Percentiles rank a stretch among this genome's conserved stretches.
These are phyloP conservation scores for Boletus rubropictus DNA, from an alignment of 768 basidiomycete genomes.

Conservation along the genomic window DNA sequence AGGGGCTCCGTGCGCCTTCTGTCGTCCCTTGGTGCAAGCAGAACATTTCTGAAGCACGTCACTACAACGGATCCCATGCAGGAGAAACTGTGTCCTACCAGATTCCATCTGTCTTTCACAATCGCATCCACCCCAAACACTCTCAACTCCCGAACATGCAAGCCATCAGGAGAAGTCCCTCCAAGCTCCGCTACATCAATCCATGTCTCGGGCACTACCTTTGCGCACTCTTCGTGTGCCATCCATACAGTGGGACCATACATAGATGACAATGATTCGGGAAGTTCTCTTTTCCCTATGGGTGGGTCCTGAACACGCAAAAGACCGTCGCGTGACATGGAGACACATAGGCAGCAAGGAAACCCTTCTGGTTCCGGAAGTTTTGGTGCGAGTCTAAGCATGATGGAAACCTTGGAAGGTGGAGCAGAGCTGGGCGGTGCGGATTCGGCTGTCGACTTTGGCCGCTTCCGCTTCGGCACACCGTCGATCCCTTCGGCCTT, in stretches of 20 bases:
- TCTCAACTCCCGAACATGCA: conserved; percentile 38
- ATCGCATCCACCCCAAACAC: conserved; percentile 87
- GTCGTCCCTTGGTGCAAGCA: conserved; percentile 64
- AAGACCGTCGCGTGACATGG: conserved; percentile 46
- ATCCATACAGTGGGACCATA: conserved; percentile 44
- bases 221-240: conserved; percentile 79
- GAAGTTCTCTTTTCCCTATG: conserved; percentile 44
- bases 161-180: conserved; percentile 28
- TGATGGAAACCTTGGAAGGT: conserved; percentile 45
- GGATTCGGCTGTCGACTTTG: conserved; percentile 9
- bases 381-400: conserved; percentile 61
- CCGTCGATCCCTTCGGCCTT: conserved; percentile 33
- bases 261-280: conserved; percentile 31
- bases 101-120: conserved; percentile 86
- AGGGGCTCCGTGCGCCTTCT: conserved; percentile 70
- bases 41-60: conserved; percentile 73
- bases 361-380: conserved; percentile 50
- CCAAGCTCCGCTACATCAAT: conserved; percentile 60
- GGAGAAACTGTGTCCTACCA: conserved; percentile 49
- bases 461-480: conserved; percentile 23
- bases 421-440: conserved; percentile 10
- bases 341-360: conserved; percentile 68
- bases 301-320: conserved; percentile 68
- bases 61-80: neutral
- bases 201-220: conserved; percentile 87